phyloP scores from a whole-genome alignment of 805 yeast species.

The Suhomyces prunicola region DNA sequence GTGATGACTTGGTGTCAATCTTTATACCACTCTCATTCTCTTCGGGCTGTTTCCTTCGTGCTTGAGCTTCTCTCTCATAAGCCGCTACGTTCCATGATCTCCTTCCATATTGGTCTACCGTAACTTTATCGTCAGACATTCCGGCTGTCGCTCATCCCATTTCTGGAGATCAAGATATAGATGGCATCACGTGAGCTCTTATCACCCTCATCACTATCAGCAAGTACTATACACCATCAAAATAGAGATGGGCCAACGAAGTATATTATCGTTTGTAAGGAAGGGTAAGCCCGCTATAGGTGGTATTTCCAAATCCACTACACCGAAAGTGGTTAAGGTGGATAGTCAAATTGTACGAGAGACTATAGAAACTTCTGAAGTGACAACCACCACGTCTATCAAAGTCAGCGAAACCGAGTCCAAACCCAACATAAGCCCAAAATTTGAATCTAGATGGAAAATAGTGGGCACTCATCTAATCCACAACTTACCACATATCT shows the following conservation, averaged over 20 bases:
- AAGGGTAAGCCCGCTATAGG: background rate
- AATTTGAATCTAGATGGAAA: slow-evolving; percentile 2
- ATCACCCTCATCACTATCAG: background rate
- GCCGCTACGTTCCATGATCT: slow-evolving; percentile 71
- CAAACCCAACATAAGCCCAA: background rate
- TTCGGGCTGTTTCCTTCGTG: slow-evolving; percentile 17
- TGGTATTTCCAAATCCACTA: background rate
- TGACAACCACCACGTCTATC: background rate
- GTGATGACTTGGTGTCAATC: slow-evolving; percentile 14
- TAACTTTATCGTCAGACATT: slow-evolving; percentile 17
- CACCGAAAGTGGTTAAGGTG: background rate
- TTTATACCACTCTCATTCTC: slow-evolving; percentile 1
- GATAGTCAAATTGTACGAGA: background rate
- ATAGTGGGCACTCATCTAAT: slow-evolving; percentile 7
- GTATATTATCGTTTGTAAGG: background rate
- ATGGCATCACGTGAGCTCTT: background rate
- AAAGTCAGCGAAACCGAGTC: background rate
- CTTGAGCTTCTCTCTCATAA: slow-evolving; percentile 48
- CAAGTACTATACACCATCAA: background rate
- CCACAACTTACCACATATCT: slow-evolving; percentile 1
- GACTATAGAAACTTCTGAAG: background rate
- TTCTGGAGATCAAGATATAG: background rate
- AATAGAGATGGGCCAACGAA: background rate
- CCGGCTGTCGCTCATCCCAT: background rate
- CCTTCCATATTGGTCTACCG: slow-evolving; percentile 55